Conservation (phyloP, 164 flowering plant genomes). For the Vitis cinerea region DNA sequence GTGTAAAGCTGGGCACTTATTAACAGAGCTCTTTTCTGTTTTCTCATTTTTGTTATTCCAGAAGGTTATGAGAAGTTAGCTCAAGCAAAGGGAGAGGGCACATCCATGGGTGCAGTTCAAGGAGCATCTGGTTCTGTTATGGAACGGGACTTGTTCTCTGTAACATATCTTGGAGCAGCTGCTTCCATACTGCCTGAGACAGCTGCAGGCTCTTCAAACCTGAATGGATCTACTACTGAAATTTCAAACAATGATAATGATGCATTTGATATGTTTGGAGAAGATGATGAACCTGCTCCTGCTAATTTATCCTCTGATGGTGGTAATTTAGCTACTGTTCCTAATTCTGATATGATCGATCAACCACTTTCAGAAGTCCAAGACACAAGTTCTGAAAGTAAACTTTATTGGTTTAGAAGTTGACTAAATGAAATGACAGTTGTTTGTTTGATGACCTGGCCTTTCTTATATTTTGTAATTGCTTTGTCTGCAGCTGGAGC, state of each 20-base stretch:
- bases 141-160: conserved; percentile 21
- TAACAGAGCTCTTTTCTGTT: background rate
- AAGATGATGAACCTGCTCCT: conserved; percentile 53
- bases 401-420: background rate
- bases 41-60: conserved; percentile 22
- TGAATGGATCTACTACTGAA: conserved; percentile 20
- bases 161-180: conserved; percentile 15
- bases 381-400: conserved; percentile 29
- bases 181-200: conserved; percentile 13
- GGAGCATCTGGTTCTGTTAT: conserved; percentile 17
- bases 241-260: conserved; percentile 36
- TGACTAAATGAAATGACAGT: no score
- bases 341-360: conserved; percentile 16
- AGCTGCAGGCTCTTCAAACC: conserved; percentile 18
- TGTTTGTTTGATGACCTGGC: background rate
- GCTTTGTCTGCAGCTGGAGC: conserved; percentile 41
- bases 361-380: conserved; percentile 32
- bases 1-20: background rate
- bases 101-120: conserved; percentile 15
- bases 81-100: conserved; percentile 47
- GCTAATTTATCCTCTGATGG: conserved; percentile 27
- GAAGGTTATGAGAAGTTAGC: conserved; percentile 88
- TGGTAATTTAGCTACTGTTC: conserved; percentile 24
- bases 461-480: background rate
- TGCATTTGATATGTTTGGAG: conserved; percentile 81